Evolutionary conservation across 768 basidiomycete genomes (phyloP).

Genomic region (Coprinopsis strossmayeri): DNA sequence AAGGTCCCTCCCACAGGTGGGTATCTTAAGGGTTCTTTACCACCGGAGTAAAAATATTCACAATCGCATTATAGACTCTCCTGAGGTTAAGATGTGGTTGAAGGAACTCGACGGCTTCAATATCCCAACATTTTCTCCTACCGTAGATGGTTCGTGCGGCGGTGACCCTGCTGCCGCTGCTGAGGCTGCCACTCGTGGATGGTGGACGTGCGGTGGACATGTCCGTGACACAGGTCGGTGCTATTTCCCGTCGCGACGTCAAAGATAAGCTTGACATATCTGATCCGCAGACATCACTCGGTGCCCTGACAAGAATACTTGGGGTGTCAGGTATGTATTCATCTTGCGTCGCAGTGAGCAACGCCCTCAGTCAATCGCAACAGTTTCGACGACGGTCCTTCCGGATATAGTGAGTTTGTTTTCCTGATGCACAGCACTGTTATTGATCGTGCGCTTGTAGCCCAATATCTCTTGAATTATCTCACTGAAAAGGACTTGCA

Average conservation of each 20-base stretch:
- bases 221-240: conserved; percentile 41
- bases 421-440: conserved; percentile 1
- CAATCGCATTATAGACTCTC: conserved; percentile 39
- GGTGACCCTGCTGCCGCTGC: conserved; percentile 50
- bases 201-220: conserved; percentile 87
- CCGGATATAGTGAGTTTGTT: conserved; percentile 60
- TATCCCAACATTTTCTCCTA: conserved; percentile 62
- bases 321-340: conserved; percentile 67
- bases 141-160: conserved; percentile 62
- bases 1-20: conserved; percentile 51
- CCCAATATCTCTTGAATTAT: conserved; percentile 65
- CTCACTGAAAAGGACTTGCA: conserved; percentile 53
- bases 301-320: conserved; percentile 63
- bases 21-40: conserved; percentile 10
- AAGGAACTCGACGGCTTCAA: conserved; percentile 62
- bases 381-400: conserved; percentile 86
- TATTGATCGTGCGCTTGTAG: conserved; percentile 1
- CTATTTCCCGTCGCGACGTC: not conserved
- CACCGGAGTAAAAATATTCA: conserved; percentile 1
- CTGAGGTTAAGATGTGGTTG: conserved; percentile 70
- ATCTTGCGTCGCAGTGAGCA: no score
- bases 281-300: conserved; percentile 49
- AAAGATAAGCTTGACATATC: not conserved
- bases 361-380: not conserved
- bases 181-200: conserved; percentile 59